A percentile compares a stretch with the other conserved stretches of the same genome.
These are phyloP conservation scores for Mitosporidium daphniae DNA, from an alignment of 371 early-diverging fungal species.

Conservation along the genomic window DNA sequence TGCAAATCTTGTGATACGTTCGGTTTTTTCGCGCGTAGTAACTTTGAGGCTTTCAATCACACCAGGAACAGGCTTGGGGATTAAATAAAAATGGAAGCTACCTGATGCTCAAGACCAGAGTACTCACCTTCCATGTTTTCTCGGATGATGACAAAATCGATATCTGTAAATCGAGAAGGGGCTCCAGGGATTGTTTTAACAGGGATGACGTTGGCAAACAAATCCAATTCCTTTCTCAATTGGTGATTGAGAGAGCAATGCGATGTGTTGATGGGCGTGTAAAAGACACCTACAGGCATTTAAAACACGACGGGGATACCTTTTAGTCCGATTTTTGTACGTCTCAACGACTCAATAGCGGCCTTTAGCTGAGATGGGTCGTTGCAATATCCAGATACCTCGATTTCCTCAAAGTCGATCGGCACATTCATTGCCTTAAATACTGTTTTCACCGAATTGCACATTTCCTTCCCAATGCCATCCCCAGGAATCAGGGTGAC, in stretches of 20 bases:
- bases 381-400: slow-evolving; percentile 44
- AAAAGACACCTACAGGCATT: slow-evolving; percentile 19
- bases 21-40: slow-evolving; percentile 56
- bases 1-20: slow-evolving; percentile 77
- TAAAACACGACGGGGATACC: slow-evolving; percentile 11
- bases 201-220: slow-evolving; percentile 53
- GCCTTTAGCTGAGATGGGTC: slow-evolving; percentile 24
- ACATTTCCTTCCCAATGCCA: slow-evolving; percentile 67
- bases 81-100: slow-evolving; percentile 1
- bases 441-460: slow-evolving; percentile 46
- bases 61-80: slow-evolving; percentile 32
- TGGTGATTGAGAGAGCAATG: slow-evolving; percentile 65
- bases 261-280: slow-evolving; percentile 40
- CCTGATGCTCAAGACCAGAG: slow-evolving; percentile 60
- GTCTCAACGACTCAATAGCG: slow-evolving; percentile 41
- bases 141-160: slow-evolving; percentile 78
- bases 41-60: slow-evolving; percentile 89
- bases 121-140: slow-evolving; percentile 96
- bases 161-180: slow-evolving; percentile 34
- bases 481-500: slow-evolving; percentile 86
- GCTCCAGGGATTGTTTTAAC: slow-evolving; percentile 29
- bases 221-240: slow-evolving; percentile 70
- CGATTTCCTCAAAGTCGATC: slow-evolving; percentile 64
- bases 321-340: slow-evolving; percentile 78
- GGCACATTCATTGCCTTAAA: slow-evolving; percentile 61